Conservation (phyloP, 2,329 filamentous ascomycete genomes). For the Sporothrix phasma region DNA sequence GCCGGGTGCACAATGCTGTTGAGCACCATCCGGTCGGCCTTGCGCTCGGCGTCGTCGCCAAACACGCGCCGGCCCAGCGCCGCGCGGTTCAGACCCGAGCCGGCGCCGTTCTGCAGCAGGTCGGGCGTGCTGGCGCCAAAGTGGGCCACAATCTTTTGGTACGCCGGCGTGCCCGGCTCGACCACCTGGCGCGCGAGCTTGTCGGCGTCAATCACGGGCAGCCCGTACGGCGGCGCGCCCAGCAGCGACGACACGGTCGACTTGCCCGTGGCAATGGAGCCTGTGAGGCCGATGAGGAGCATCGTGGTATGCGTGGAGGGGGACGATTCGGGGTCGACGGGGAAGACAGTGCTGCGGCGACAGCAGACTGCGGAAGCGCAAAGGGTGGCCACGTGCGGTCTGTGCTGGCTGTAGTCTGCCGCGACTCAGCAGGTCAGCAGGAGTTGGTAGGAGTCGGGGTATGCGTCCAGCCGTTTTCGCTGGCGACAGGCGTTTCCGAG, state of each 20-base stretch:
- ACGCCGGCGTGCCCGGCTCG: constrained; percentile 78
- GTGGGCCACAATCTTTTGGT: constrained; percentile 69
- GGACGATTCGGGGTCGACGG: background rate
- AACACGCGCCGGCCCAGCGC: constrained; percentile 81
- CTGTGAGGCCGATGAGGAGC: constrained; percentile 91
- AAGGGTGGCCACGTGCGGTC: background rate
- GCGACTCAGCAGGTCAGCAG: too few relatives aligned
- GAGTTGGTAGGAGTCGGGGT: background rate
- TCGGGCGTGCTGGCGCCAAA: constrained; percentile 80
- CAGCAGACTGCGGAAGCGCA: background rate
- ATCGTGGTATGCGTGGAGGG: constrained; percentile 38
- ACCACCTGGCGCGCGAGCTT: constrained; percentile 86
- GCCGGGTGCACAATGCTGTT: constrained; percentile 91
- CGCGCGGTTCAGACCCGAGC: constrained; percentile 58
- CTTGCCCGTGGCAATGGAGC: constrained; percentile 96
- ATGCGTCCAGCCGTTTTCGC: too few relatives aligned
- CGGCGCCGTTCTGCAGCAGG: constrained; percentile 52
- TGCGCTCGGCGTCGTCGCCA: constrained; percentile 60
- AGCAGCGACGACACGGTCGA: constrained; percentile 86
- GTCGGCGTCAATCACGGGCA: constrained; percentile 92
- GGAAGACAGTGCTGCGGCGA: background rate
- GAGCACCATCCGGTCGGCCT: constrained; percentile 62
- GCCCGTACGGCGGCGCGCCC: constrained; percentile 65
- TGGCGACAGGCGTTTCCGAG: too few relatives aligned
- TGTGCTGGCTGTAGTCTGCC: background rate